Percentiles rank a stretch among this genome's conserved stretches.
Evolutionary conservation across 2,329 filamentous ascomycete genomes (phyloP).

Genomic region (Blastomyces percursus): DNA sequence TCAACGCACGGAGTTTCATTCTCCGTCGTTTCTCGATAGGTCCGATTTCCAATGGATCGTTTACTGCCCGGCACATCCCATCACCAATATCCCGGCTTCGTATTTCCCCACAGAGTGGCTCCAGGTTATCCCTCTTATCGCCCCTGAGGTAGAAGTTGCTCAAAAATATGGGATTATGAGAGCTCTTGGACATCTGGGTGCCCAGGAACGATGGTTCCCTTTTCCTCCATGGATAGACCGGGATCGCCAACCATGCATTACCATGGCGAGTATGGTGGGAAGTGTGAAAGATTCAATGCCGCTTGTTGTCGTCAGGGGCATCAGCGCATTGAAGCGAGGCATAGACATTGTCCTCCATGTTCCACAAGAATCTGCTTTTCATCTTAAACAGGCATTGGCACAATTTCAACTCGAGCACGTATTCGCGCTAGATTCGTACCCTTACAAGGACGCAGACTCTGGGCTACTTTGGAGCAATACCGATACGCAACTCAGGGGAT

Average conservation of each 20-base stretch:
- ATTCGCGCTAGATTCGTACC: constrained; percentile 8
- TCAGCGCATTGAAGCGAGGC: constrained; percentile 8
- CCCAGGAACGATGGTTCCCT: constrained; percentile 9
- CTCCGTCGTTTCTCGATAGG: constrained; percentile 7
- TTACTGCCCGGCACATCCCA: constrained; percentile 7
- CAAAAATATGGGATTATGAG: constrained; percentile 9
- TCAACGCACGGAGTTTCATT: constrained; percentile 10
- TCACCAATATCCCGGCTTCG: constrained; percentile 7
- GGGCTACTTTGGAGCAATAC: constrained; percentile 10
- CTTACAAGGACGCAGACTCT: constrained; percentile 8
- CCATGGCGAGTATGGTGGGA: constrained; percentile 5
- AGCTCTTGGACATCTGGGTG: constrained; percentile 10
- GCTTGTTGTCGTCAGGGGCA: constrained; percentile 3
- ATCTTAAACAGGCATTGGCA: constrained; percentile 4
- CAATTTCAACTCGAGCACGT: constrained; percentile 2
- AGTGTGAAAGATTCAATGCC: constrained; percentile 5
- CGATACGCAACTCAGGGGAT: constrained; percentile 5
- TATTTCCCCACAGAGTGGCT: constrained; percentile 8
- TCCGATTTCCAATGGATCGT: constrained; percentile 9
- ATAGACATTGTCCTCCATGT: constrained; percentile 7
- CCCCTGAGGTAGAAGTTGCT: constrained; percentile 7
- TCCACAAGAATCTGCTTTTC: constrained; percentile 3
- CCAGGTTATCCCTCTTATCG: constrained; percentile 9
- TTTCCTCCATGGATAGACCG: constrained; percentile 11
- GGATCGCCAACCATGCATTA: constrained; percentile 9